A percentile compares a stretch with the other conserved stretches of the same genome.
These are phyloP conservation scores for Boletus sp. DNA, from an alignment of 768 basidiomycete genomes.

Conservation along the genomic window DNA sequence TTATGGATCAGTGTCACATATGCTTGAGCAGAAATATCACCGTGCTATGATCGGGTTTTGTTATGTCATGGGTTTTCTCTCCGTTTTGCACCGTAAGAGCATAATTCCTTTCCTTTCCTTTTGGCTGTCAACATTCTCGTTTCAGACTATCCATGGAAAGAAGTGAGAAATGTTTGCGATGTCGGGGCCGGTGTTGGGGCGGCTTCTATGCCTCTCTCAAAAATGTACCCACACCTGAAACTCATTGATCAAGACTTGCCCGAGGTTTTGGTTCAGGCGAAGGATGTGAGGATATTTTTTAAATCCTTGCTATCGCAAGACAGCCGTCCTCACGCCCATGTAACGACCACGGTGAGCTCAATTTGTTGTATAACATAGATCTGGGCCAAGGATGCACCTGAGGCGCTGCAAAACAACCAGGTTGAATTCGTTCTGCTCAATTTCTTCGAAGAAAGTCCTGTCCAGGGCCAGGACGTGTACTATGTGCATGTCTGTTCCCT, in stretches of 20 bases:
- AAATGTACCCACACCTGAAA: too few species aligned
- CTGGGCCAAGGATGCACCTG: conserved; percentile 17
- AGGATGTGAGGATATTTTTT: background rate
- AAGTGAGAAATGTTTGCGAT: too few species aligned
- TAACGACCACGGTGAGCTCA: background rate
- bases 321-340: background rate
- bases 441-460: conserved; percentile 18
- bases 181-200: too few species aligned
- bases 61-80: conserved; percentile 19
- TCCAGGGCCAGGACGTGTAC: conserved; percentile 21
- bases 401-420: conserved; percentile 15
- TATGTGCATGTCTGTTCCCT: conserved; percentile 14
- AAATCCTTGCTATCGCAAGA: background rate
- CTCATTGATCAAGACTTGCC: too few species aligned
- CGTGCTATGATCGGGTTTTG: conserved; percentile 22
- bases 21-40: conserved; percentile 17
- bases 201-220: too few species aligned
- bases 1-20: background rate
- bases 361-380: conserved; percentile 1
- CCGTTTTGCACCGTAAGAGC: conserved; percentile 21
- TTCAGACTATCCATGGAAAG: too few species aligned
- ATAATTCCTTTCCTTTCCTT: background rate
- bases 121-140: background rate
- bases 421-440: conserved; percentile 18
- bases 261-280: too few species aligned